These are phyloP conservation scores for Datura wrightii DNA, from an alignment of 257 asterid species.

Conservation along the genomic window DNA sequence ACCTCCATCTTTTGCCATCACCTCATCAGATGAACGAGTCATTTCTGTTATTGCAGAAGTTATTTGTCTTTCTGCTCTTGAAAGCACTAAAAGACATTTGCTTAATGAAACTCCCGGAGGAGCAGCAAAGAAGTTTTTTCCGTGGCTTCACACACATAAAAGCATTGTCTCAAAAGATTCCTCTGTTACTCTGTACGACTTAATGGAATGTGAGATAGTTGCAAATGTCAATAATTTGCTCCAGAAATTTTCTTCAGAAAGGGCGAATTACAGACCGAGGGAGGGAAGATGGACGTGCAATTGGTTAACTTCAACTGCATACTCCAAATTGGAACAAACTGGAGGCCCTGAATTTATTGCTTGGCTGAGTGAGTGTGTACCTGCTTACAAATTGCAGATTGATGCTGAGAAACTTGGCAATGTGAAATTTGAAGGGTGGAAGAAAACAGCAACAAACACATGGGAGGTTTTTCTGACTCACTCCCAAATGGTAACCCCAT, in stretches of 20 bases:
- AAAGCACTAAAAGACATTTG: conserved; percentile 54
- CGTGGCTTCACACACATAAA: conserved; percentile 57
- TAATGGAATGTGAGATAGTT: conserved; percentile 66
- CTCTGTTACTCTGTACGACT: conserved; percentile 59
- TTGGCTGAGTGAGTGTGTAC: conserved; percentile 81
- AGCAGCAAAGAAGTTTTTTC: conserved; percentile 47
- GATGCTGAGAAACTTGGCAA: conserved; percentile 56
- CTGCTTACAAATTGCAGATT: conserved; percentile 69
- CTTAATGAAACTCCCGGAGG: conserved; percentile 39
- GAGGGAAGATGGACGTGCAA: conserved; percentile 47
- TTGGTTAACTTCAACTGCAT: conserved; percentile 65
- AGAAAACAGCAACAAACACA: conserved; percentile 45
- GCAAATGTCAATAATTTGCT: conserved; percentile 58
- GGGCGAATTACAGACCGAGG: conserved; percentile 50
- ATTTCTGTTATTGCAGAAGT: conserved; percentile 82
- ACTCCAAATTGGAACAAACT: conserved; percentile 66
- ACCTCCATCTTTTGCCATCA: conserved; percentile 66
- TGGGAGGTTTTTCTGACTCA: conserved; percentile 79
- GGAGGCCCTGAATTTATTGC: conserved; percentile 80
- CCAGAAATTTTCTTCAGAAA: conserved; percentile 57
- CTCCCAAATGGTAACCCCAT: conserved; percentile 76
- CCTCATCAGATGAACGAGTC: conserved; percentile 61
- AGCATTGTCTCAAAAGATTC: conserved; percentile 65
- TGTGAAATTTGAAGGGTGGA: conserved; percentile 76
- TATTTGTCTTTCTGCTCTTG: conserved; percentile 71